These are phyloP conservation scores for Sugiyamaella qingdaonensis DNA, from an alignment of 805 yeast genomes.

Conservation along the genomic window DNA sequence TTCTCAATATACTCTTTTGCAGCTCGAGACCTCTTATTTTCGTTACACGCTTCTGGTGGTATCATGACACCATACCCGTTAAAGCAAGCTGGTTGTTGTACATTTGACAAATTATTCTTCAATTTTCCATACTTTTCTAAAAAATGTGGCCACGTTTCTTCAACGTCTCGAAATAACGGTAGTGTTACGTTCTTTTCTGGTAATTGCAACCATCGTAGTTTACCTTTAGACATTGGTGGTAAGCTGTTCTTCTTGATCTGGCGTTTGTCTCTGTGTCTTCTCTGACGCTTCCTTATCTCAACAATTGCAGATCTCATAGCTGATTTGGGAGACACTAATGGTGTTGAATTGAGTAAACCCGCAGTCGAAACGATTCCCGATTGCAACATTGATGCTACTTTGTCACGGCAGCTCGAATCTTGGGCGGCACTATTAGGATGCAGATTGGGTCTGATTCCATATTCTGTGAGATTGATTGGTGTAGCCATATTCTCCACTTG, in stretches of 20 bases:
- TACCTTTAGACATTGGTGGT: neutral
- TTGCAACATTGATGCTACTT: too few species aligned
- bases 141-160: constrained; percentile 21
- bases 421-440: neutral
- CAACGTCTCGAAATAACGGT: constrained; percentile 12
- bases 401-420: neutral
- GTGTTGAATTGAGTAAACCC: neutral
- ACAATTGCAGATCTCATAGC: constrained; percentile 1
- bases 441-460: neutral
- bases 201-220: constrained; percentile 5
- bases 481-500: constrained; percentile 1
- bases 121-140: constrained; percentile 17
- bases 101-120: constrained; percentile 25
- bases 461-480: constrained; percentile 2
- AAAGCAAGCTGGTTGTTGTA: constrained; percentile 55
- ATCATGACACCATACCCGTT: constrained; percentile 44
- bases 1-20: constrained; percentile 16
- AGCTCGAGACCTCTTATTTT: constrained; percentile 36
- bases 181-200: constrained; percentile 10
- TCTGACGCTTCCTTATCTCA: neutral
- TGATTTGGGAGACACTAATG: constrained; percentile 2
- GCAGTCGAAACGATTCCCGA: too few species aligned
- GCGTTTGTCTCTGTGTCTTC: neutral
- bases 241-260: neutral
- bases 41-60: constrained; percentile 58